phyloP scores from a whole-genome alignment of 1,284 basidiomycete genomes.

The Psilocybe mexicana region DNA sequence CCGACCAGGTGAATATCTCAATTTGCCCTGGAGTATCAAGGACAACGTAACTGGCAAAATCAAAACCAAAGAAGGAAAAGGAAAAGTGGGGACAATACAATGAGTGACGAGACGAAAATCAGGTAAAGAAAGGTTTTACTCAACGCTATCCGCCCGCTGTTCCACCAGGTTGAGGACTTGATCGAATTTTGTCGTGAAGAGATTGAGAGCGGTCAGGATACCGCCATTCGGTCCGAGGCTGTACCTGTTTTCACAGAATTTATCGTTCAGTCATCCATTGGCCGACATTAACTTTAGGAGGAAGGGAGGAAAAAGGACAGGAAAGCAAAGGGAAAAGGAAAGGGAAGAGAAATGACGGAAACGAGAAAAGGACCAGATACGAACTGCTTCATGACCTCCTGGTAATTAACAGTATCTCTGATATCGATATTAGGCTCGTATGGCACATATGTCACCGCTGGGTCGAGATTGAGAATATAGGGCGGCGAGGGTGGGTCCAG shows the following conservation, averaged over 20 bases:
- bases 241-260: slow-evolving; percentile 61
- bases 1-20: slow-evolving; percentile 99
- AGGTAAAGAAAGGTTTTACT: slow-evolving; percentile 56
- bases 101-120: neutral
- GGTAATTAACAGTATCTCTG: slow-evolving; percentile 95
- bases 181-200: slow-evolving; percentile 99
- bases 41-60: slow-evolving; percentile 77
- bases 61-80: slow-evolving; percentile 1
- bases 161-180: slow-evolving; percentile 94
- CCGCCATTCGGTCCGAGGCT: slow-evolving; percentile 98
- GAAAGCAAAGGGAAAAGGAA: no score
- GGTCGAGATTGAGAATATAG: slow-evolving; percentile 97
- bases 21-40: slow-evolving; percentile 99
- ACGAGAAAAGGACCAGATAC: slow-evolving; percentile 35
- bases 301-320: no score
- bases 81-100: neutral
- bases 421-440: slow-evolving; percentile 99
- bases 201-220: slow-evolving; percentile 94
- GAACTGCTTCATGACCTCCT: slow-evolving; percentile 99
- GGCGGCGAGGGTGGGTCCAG: slow-evolving; percentile 67
- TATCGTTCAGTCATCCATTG: slow-evolving; percentile 10
- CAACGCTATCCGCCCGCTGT: slow-evolving; percentile 84
- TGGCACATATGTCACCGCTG: slow-evolving; percentile 87
- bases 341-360: no score
- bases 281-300: slow-evolving; percentile 1